phyloP scores from a whole-genome alignment of 225 moss, liverwort and hornwort genomes.

The Neckera pumila region DNA sequence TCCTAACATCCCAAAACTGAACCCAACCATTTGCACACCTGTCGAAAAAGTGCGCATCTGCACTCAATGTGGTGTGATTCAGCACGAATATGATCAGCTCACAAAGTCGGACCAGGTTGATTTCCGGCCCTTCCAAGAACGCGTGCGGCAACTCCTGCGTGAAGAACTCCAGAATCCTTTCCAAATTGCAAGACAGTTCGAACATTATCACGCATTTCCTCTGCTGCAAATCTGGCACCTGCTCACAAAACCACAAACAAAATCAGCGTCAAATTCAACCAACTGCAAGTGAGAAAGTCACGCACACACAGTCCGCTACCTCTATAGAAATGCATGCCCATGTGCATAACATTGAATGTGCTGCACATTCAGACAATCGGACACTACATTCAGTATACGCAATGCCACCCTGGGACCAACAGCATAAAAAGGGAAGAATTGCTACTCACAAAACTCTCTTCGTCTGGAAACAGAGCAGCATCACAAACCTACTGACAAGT shows the following conservation, averaged over 20 bases:
- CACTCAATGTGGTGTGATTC: slow-evolving; percentile 82
- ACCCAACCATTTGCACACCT: slow-evolving; percentile 19
- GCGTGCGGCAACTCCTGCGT: slow-evolving; percentile 86
- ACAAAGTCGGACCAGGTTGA: slow-evolving; percentile 87
- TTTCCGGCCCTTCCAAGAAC: slow-evolving; percentile 83
- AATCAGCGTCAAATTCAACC: background rate
- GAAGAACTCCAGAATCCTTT: slow-evolving; percentile 92
- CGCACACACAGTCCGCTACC: background rate
- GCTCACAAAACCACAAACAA: background rate
- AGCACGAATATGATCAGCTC: slow-evolving; percentile 93
- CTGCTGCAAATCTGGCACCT: slow-evolving; percentile 84
- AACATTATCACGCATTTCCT: slow-evolving; percentile 97
- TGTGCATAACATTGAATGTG: no score
- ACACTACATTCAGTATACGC: background rate
- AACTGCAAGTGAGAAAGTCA: background rate
- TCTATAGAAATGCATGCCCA: background rate
- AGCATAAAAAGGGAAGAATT: background rate
- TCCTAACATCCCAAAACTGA: background rate
- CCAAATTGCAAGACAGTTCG: slow-evolving; percentile 92
- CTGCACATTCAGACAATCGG: background rate
- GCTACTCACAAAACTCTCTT: background rate
- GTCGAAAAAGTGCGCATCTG: slow-evolving; percentile 87
- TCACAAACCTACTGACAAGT: background rate
- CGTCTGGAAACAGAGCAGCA: background rate
- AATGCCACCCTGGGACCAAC: background rate